Conservation (phyloP, 2,329 filamentous ascomycete species). For the Paramyrothecium sp. region DNA sequence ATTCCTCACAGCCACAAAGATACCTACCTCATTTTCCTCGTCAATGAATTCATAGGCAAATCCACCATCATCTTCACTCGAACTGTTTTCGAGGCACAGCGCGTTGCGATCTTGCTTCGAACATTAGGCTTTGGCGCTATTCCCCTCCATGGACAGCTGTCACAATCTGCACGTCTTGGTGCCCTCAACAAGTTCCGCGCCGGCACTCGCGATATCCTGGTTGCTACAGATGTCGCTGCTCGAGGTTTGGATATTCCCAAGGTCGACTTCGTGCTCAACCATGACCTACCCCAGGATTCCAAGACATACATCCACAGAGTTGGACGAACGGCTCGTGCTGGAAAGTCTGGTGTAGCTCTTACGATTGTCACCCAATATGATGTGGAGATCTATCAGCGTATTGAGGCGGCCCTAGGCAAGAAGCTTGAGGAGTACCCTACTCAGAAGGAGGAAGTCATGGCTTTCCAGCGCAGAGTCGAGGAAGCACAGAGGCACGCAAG, state of each 20-base stretch:
- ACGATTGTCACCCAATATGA: constrained; percentile 87
- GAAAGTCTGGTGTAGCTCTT: constrained; percentile 79
- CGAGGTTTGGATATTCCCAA: constrained; percentile 89
- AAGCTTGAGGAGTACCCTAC: constrained; percentile 68
- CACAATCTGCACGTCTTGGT: constrained; percentile 81
- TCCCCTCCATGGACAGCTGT: constrained; percentile 88
- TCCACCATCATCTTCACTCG: constrained; percentile 87
- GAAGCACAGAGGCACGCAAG: constrained; percentile 81
- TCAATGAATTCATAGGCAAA: constrained; percentile 86
- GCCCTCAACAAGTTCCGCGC: constrained; percentile 88
- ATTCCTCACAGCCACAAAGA: constrained; percentile 88
- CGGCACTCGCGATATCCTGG: constrained; percentile 78
- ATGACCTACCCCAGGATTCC: constrained; percentile 77
- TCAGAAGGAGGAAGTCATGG: constrained; percentile 81
- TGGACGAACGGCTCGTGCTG: constrained; percentile 82
- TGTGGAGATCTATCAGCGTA: constrained; percentile 74
- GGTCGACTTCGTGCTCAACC: constrained; percentile 87
- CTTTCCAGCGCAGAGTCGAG: constrained; percentile 73
- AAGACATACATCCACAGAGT: constrained; percentile 93
- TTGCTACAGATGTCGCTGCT: constrained; percentile 91
- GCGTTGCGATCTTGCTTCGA: constrained; percentile 79
- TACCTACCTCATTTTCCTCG: constrained; percentile 79
- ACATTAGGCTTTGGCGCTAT: constrained; percentile 87
- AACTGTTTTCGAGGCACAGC: constrained; percentile 88
- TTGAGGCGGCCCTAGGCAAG: constrained; percentile 79